Percentiles rank a stretch among this genome's conserved stretches.
Evolutionary conservation across 306 rosid species (phyloP).

Genomic region (Canavalia ensiformis): DNA sequence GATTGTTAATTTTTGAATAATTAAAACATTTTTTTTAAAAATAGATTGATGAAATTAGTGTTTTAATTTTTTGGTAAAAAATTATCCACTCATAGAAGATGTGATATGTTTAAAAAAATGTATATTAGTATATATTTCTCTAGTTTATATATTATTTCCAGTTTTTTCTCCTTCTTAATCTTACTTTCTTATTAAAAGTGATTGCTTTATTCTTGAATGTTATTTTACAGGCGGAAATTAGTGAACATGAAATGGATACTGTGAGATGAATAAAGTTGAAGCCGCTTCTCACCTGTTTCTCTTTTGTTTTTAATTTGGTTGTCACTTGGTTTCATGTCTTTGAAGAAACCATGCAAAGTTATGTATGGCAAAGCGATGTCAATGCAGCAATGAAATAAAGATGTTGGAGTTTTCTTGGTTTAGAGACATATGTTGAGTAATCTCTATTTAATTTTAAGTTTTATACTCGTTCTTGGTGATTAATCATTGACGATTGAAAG

Average conservation of each 20-base stretch:
- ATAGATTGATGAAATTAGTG: too few species aligned
- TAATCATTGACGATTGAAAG: too few species aligned
- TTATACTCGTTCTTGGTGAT: too few species aligned
- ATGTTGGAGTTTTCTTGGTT: background rate
- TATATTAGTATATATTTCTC: too few species aligned
- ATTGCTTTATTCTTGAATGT: background rate
- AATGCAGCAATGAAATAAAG: conserved; percentile 31
- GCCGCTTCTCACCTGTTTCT: background rate
- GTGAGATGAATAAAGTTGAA: conserved; percentile 26
- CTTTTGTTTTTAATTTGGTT: background rate
- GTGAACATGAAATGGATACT: background rate
- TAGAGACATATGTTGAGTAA: background rate
- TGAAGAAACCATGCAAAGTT: background rate
- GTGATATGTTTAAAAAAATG: too few species aligned
- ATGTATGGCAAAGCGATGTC: background rate
- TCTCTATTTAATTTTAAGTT: too few species aligned
- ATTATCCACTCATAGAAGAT: too few species aligned
- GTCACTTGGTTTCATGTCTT: background rate
- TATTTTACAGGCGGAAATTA: conserved; percentile 4
- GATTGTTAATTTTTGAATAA: too few species aligned
- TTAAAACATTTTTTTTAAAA: too few species aligned
- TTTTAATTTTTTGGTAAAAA: too few species aligned
- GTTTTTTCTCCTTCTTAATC: too few species aligned
- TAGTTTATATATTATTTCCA: too few species aligned
- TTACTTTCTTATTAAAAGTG: background rate